Percentiles rank a stretch among this genome's conserved stretches.
Evolutionary conservation across 2,329 filamentous ascomycete genomes (phyloP).

Genomic region (Hymenoscyphus scutula): DNA sequence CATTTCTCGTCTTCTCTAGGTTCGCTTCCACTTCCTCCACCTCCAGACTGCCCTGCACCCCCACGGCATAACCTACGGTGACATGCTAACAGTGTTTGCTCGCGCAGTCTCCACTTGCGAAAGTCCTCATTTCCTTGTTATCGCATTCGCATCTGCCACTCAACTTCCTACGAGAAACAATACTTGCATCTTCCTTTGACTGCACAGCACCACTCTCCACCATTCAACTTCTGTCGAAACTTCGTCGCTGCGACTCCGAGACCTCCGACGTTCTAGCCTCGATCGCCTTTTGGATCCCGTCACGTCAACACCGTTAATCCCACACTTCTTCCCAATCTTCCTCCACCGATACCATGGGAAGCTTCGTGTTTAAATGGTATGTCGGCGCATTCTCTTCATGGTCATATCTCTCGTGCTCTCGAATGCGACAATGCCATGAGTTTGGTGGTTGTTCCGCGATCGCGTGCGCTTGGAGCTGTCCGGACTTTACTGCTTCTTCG

Average conservation of each 20-base stretch:
- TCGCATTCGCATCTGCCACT: not conserved
- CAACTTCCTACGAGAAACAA: not conserved
- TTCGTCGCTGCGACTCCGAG: not conserved
- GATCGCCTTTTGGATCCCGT: not conserved
- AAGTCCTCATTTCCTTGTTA: not conserved
- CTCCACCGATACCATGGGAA: slow-evolving; percentile 34
- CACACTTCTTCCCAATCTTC: not conserved
- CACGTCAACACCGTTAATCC: not conserved
- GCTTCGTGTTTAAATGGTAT: slow-evolving; percentile 40
- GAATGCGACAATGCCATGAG: not conserved
- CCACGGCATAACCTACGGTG: too few relatives aligned
- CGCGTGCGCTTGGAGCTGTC: not conserved
- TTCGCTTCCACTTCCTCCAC: slow-evolving; percentile 2
- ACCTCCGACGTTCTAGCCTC: not conserved
- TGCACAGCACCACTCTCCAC: not conserved
- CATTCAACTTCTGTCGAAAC: not conserved
- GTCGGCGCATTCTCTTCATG: slow-evolving; percentile 12
- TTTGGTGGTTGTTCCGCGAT: not conserved
- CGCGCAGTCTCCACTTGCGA: not conserved
- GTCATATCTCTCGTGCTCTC: not conserved
- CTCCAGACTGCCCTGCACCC: not conserved
- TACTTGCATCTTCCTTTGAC: not conserved
- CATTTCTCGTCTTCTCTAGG: not conserved
- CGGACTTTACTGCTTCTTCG: not conserved
- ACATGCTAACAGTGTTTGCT: not conserved